Base-by-base conservation (phyloP, 306 rosid genomes). In the Prosopis cineraria region DNA sequence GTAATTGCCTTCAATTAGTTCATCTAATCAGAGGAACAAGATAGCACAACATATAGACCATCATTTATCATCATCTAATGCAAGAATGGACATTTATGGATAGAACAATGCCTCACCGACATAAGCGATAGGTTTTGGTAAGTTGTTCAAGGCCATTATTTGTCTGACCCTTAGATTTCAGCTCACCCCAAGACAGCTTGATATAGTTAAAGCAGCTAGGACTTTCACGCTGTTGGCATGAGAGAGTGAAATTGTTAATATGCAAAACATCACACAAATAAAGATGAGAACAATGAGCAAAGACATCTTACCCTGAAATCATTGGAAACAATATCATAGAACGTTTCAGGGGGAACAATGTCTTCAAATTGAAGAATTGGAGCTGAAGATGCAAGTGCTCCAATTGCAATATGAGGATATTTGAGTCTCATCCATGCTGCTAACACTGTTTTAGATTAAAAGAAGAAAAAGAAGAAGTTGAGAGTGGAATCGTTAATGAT, bases 361-460 rank as follows among this genome's bases (percentile, higher is more conserved):
- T 93, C 76, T 74, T 93, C 98, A 30, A 93, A 93, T 70, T 93
- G 97, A 85, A 93, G 98, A 84, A 93, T 93, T 0, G 97, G 98
- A 13, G 98, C 98, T 3, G 97, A 93, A 79, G 98, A 88, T 81
- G 98, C 89, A 30, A 93, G 93, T 64, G 94, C 98, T 53, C 98
- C 98, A 58, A 93, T 17, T 13, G 98, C 89, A 78, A 91, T 80
- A 79, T 93, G 94, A 64, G 98, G 98, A 84, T 93, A 93, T 83
- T 91, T 93, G 56, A 93, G 90, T 87, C 98, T 93, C 98, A 91
- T 93, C 98, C 98, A 93, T 37, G 98, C 88, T 7, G 98, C 98
- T 50, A 93, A 80, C 98, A 93, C 96, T 93, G 85, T 63, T 66
- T 76, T 17, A 59, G 22, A 66, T 65, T 33, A 19, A 19, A 11